Evolutionary conservation across 140 eudicot species (phyloP).

Genomic region (Stevia rebaudiana): DNA sequence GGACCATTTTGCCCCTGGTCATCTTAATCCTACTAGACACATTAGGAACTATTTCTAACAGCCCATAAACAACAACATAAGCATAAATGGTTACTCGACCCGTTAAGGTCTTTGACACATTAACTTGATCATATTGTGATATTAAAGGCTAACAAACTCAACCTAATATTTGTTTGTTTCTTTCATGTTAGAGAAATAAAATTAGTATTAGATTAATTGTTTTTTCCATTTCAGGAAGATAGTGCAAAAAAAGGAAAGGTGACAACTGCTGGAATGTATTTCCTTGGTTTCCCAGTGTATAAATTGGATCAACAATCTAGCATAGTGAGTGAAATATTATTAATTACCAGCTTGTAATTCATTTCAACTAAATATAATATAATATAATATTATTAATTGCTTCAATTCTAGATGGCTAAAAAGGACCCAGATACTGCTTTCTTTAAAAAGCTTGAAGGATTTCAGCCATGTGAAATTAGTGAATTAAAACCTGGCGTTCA

Average conservation of each 20-base stretch:
- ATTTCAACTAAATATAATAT: background rate
- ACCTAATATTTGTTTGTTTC: too few relatives aligned
- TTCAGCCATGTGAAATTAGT: conserved; percentile 82
- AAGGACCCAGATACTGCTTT: conserved; percentile 36
- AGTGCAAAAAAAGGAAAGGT: conserved; percentile 32
- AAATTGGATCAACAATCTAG: conserved; percentile 54
- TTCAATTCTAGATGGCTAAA: conserved; percentile 45
- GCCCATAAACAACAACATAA: too few relatives aligned
- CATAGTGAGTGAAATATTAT: conserved; percentile 26
- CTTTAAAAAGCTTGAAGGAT: conserved; percentile 55
- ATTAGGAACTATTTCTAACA: too few relatives aligned
- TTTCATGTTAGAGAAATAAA: too few relatives aligned
- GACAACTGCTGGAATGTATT: conserved; percentile 44
- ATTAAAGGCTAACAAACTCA: too few relatives aligned
- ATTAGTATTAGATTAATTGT: background rate
- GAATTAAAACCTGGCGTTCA: conserved; percentile 77
- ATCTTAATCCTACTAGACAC: too few relatives aligned
- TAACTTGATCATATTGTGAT: too few relatives aligned
- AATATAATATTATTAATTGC: too few relatives aligned
- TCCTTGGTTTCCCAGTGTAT: conserved; percentile 87
- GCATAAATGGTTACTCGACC: too few relatives aligned
- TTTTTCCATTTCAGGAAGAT: conserved; percentile 31
- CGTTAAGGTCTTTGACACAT: too few relatives aligned
- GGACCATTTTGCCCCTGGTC: too few relatives aligned
- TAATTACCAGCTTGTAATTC: background rate